Conservation (phyloP, 2,329 filamentous ascomycete species). For the Fusarium acutatum region DNA sequence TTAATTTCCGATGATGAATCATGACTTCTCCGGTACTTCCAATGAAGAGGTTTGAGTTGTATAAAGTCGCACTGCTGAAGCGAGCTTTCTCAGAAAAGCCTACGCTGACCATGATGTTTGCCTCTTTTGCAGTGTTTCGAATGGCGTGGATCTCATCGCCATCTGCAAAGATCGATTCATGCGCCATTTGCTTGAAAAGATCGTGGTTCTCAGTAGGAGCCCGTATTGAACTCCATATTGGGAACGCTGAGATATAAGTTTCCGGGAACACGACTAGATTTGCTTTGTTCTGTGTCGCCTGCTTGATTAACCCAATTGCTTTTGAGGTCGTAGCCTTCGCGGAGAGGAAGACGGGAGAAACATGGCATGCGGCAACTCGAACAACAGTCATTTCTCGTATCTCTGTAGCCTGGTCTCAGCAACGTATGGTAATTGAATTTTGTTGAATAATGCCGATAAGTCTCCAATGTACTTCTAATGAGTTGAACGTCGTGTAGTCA, state of each 20-base stretch:
- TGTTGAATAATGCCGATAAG: fast-evolving
- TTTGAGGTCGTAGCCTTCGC: constrained; percentile 57
- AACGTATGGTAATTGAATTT: neutral
- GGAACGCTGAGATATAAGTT: constrained; percentile 62
- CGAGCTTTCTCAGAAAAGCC: constrained; percentile 59
- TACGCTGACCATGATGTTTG: constrained; percentile 53
- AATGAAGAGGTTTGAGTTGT: constrained; percentile 62
- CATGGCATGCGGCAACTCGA: constrained; percentile 49
- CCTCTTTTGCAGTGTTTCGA: constrained; percentile 48
- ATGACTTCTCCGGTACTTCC: constrained; percentile 53
- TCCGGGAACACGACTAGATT: constrained; percentile 64
- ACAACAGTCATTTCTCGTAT: neutral
- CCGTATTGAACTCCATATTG: constrained; percentile 58
- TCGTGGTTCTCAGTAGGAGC: constrained; percentile 60
- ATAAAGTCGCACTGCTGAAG: constrained; percentile 56
- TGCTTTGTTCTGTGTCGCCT: constrained; percentile 53
- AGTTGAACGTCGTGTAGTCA: neutral
- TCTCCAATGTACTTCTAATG: too few relatives aligned
- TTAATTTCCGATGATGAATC: constrained; percentile 62
- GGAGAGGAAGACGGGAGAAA: constrained; percentile 56
- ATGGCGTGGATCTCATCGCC: constrained; percentile 56
- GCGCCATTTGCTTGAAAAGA: constrained; percentile 57
- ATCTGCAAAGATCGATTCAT: constrained; percentile 55
- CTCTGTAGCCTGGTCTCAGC: fast-evolving
- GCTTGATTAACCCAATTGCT: constrained; percentile 54